Evolutionary conservation across 2,329 filamentous ascomycete genomes (phyloP), one percentile per base, ranked within the genome.

Genomic region (Biscogniauxia mediterranea): DNA sequence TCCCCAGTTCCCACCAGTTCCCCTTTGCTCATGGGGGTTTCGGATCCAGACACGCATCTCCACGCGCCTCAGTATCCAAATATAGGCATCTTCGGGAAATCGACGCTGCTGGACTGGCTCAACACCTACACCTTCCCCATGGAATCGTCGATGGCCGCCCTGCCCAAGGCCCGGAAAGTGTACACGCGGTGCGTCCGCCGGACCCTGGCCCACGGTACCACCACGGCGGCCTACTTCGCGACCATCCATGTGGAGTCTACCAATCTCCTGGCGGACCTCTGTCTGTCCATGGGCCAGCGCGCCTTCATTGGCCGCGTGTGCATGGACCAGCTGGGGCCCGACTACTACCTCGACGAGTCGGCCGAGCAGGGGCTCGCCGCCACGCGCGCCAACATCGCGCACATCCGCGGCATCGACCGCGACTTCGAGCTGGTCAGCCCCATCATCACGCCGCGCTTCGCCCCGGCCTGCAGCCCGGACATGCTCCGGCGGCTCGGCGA

Each of bases 11-110:
- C 17, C 49, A 26, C 15, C 11, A 55, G 11, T 26, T 21, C 38
- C 20, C 52, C 49, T 32, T 51, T 56, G 49, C 71, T 76, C 59
- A 74, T 58, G 15, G 23, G 23, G 23, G 4, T 20, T 20, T 46
- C 6, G 38, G 38, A 11, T 46, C n/a, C 64, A 94, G 94, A 99
- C 76, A 97, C 95, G 0, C 95, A 99, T 75, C 90, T 97, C 61
- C 95, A 99, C 74, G 95, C 95, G 8, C 86, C 93, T 0, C 95
- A 99, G 78, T 97, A 97, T 71, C 93, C 94, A 61, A 99, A 99
- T 72, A 86, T 87, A 1, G 95, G 95, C 61, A 89, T 99, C 65
- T 98, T 98, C 73, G 95, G 95, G 71, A 95, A 93, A 67, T 89
- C 91, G 0, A 97, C 94, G 0, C 87, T 99, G 32, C 85, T 99